Evolutionary conservation across 768 basidiomycete species (phyloP).

Genomic region (Leccinum uliginosum): DNA sequence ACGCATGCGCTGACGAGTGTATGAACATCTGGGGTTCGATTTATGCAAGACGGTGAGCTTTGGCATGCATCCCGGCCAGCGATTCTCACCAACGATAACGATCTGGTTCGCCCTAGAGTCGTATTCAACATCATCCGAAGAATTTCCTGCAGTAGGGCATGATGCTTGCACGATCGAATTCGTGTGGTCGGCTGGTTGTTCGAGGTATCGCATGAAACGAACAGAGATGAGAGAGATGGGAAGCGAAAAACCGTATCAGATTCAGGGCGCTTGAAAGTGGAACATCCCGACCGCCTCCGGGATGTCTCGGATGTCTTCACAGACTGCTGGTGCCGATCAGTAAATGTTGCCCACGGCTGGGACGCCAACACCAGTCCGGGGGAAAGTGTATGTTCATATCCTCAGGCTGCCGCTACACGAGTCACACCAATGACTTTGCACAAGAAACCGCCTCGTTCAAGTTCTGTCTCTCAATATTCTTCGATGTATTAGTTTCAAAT

Average conservation of each 20-base stretch:
- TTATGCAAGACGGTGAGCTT: background rate
- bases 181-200: background rate
- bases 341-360: background rate
- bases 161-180: background rate
- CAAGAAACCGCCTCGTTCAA: background rate
- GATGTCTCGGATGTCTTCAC: background rate
- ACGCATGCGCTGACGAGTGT: background rate
- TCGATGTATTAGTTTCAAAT: background rate
- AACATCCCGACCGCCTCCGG: background rate
- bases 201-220: background rate
- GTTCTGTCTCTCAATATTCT: background rate
- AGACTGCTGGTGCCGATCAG: background rate
- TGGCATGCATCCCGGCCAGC: no score
- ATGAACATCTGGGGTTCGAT: background rate
- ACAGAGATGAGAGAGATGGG: background rate
- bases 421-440: no score
- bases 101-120: background rate
- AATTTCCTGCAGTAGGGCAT: background rate
- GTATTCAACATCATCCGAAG: background rate
- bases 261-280: background rate
- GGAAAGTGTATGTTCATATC: no score
- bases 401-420: no score
- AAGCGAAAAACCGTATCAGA: background rate
- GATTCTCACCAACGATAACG: background rate
- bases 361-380: background rate